Evolutionary conservation across 129 eudicot genomes (phyloP).

Genomic region (Flaveria brownii): DNA sequence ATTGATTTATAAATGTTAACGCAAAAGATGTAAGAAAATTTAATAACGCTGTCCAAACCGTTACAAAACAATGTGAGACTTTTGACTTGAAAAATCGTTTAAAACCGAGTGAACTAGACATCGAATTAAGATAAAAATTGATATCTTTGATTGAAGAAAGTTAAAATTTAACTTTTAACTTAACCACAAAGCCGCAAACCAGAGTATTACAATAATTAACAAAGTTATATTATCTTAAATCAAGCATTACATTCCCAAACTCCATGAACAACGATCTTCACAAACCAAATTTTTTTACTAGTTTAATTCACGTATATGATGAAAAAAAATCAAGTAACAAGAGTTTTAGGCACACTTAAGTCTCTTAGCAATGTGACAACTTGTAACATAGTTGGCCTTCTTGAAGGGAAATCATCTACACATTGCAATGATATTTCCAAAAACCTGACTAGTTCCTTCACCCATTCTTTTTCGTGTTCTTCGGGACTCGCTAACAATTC

Average conservation of each 20-base stretch:
- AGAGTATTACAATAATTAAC: neutral
- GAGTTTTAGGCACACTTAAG: constrained; percentile 48
- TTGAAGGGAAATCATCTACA: constrained; percentile 94
- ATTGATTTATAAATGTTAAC: neutral
- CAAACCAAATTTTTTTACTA: constrained; percentile 16
- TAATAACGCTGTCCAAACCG: neutral
- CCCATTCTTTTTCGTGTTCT: constrained; percentile 57
- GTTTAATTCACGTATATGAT: neutral
- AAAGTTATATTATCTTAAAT: constrained; percentile 14
- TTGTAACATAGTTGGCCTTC: constrained; percentile 91
- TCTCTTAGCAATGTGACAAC: constrained; percentile 85
- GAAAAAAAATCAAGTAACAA: constrained; percentile 20
- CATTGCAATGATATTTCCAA: constrained; percentile 74
- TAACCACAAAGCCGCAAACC: neutral
- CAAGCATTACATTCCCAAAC: constrained; percentile 26
- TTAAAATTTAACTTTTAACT: neutral
- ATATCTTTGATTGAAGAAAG: neutral
- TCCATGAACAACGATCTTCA: constrained; percentile 1
- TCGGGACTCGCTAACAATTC: constrained; percentile 52
- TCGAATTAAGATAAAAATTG: neutral
- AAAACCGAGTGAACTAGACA: neutral
- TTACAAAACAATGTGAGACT: neutral
- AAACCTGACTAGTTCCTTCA: constrained; percentile 80
- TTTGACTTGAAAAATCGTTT: neutral
- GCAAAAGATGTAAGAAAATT: too few relatives aligned